A percentile compares a stretch with the other conserved stretches of the same genome.
phyloP scores from a whole-genome alignment of 441 rosid genomes.

The Brassica balearica region DNA sequence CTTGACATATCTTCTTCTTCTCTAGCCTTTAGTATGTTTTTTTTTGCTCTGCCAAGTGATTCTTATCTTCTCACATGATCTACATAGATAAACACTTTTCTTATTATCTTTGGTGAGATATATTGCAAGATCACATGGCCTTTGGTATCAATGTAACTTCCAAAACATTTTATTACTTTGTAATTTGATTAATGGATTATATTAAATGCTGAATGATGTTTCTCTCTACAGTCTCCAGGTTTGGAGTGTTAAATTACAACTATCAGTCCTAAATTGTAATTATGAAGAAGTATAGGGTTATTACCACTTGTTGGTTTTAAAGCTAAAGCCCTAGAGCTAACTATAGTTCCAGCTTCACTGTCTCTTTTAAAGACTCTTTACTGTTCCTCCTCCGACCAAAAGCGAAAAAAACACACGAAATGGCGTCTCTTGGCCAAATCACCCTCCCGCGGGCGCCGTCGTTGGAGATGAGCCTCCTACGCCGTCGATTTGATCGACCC shows the following conservation, averaged over 20 bases:
- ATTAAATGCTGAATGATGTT: background rate
- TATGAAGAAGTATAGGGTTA: background rate
- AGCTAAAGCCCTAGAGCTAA: constrained; percentile 30
- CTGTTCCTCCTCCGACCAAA: background rate
- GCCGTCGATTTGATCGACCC: constrained; percentile 27
- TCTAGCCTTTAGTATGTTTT: constrained; percentile 34
- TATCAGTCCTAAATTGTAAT: constrained; percentile 9
- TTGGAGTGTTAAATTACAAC: background rate
- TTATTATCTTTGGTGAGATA: background rate
- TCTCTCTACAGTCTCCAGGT: background rate
- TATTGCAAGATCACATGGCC: constrained; percentile 20
- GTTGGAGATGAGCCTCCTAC: constrained; percentile 1
- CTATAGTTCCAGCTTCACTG: background rate
- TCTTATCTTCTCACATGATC: constrained; percentile 33
- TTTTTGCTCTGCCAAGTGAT: constrained; percentile 24
- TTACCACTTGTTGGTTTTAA: background rate
- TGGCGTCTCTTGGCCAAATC: constrained; percentile 40
- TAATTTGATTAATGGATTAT: constrained; percentile 1
- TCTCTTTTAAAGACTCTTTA: background rate
- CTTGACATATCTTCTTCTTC: constrained; percentile 25
- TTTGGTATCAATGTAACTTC: constrained; percentile 30
- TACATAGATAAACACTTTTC: constrained; percentile 19
- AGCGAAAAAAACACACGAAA: background rate
- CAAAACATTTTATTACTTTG: constrained; percentile 4
- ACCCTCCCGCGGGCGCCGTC: constrained; percentile 26